Evolutionary conservation across 805 yeast species (phyloP), one percentile per base, ranked within the genome.

Genomic region (Priceomyces medius): DNA sequence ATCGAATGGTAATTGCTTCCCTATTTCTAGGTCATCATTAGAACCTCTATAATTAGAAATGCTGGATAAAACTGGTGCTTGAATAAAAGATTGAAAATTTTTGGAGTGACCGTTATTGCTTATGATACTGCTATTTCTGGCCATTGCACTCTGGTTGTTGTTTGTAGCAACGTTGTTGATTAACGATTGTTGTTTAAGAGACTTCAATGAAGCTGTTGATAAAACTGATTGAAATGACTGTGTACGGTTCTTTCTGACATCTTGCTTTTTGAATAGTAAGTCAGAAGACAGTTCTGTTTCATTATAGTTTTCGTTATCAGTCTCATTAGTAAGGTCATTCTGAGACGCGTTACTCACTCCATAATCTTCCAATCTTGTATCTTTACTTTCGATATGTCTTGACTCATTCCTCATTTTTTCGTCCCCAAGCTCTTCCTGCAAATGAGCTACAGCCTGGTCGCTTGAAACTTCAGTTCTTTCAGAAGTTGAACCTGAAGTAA

Each of bases 211-310:
- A 3, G 73, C 75, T 5, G 73, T 63, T 24, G 73, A 68, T 31
- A 71, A 59, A 19, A 71, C 76, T 31, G 69, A 63, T 47, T 71
- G 76, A 45, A 69, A 65, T 37, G 71, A 66, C 49, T 69, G 74
- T 1, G 74, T 63, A 26, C 76, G 55, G 12, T 64, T 54, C 31
- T 59, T 58, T 29, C 51, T 55, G 20, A 68, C 59, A 41, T 66
- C 66, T 43, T 67, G 65, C 55, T 70, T 71, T 41, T 63, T 63
- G 56, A 71, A 71, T 39, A 49, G 46, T 31, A 65, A 48, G 26
- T 53, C 56, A 2, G 53, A 37, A 1, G 49, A 40, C 12, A 26
- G 29, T 19, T 42, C 49, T 4, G n/a, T 32, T 35, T 45, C 51
- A 12, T 40, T 43, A 34, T 41, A 50, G n/a, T 43, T 40, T 8